A percentile compares a stretch with the other conserved stretches of the same genome.
Conservation (phyloP, 148 eudicot species). For the Chenopodium formosanum region DNA sequence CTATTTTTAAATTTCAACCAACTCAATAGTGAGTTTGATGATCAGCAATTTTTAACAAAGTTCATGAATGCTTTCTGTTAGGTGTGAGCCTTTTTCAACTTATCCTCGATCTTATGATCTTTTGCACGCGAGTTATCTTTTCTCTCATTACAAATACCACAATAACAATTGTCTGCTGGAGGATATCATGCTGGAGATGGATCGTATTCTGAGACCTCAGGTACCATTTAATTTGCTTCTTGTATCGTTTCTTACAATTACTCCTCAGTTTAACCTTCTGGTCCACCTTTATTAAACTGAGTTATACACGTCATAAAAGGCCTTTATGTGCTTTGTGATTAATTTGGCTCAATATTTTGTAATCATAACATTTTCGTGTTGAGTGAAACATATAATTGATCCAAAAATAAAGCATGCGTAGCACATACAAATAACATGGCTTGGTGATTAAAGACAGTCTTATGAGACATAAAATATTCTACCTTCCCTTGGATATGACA, state of each 20-base stretch:
- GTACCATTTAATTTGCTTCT: constrained; percentile 31
- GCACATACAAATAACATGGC: not conserved
- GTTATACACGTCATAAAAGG: no score
- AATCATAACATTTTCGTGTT: no score
- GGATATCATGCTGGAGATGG: constrained; percentile 96
- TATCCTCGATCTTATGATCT: constrained; percentile 94
- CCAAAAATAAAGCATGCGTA: not conserved
- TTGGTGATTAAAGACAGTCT: not conserved
- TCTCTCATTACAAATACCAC: constrained; percentile 65
- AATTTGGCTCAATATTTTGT: not conserved
- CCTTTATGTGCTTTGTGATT: not conserved
- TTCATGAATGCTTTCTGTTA: constrained; percentile 24
- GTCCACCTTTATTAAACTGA: not conserved
- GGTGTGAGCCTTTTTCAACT: constrained; percentile 97
- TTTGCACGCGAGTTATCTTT: constrained; percentile 77
- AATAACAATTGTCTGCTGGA: constrained; percentile 68
- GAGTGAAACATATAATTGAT: not conserved
- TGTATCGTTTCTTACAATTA: not conserved
- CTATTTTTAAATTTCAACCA: not conserved
- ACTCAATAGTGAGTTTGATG: not conserved
- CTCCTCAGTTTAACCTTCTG: not conserved
- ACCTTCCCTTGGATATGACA: no score
- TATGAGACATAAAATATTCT: no score
- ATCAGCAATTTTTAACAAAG: not conserved
- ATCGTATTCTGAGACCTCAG: constrained; percentile 86